A percentile compares a stretch with the other conserved stretches of the same genome.
Evolutionary conservation across 495 filamentous ascomycete genomes (phyloP).

Genomic region (Aspergillus asperescens): DNA sequence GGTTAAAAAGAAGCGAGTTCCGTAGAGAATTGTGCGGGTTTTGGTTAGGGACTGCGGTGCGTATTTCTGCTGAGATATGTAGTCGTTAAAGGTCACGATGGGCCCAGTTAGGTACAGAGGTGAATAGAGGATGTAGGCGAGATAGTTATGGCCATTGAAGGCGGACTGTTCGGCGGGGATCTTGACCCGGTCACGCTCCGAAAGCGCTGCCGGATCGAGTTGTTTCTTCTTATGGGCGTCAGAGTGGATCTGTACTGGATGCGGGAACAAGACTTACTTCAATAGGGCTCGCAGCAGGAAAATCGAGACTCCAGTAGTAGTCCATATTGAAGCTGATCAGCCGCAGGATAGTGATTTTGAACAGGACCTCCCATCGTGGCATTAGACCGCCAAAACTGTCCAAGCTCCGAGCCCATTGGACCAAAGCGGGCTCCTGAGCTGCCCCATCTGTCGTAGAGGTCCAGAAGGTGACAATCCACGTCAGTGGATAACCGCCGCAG

Average conservation of each 20-base stretch:
- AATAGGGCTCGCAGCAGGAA: slow-evolving; percentile 58
- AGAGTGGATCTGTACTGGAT: slow-evolving; percentile 32
- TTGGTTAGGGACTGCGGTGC: slow-evolving; percentile 59
- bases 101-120: slow-evolving; percentile 91
- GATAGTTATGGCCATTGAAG: slow-evolving; percentile 74
- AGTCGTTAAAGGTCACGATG: slow-evolving; percentile 97
- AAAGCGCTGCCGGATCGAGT: slow-evolving; percentile 76
- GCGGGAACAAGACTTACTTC: slow-evolving; percentile 60
- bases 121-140: slow-evolving; percentile 84
- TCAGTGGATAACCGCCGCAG: slow-evolving; percentile 67
- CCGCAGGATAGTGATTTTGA: slow-evolving; percentile 92
- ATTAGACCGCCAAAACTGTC: slow-evolving; percentile 78
- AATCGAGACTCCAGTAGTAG: slow-evolving; percentile 84
- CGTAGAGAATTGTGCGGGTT: slow-evolving; percentile 70
- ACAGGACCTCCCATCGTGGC: slow-evolving; percentile 87
- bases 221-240: slow-evolving; percentile 92
- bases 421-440: slow-evolving; percentile 33
- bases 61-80: slow-evolving; percentile 80
- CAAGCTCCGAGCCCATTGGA: slow-evolving; percentile 58
- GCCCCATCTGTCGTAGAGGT: slow-evolving; percentile 26
- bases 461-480: slow-evolving; percentile 53
- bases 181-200: slow-evolving; percentile 77
- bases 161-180: slow-evolving; percentile 65
- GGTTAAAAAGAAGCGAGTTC: slow-evolving; percentile 70
- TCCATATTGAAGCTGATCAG: slow-evolving; percentile 97